These are phyloP conservation scores for Metarhizium brunneum DNA, from an alignment of 2,329 filamentous ascomycete species.

Conservation along the genomic window DNA sequence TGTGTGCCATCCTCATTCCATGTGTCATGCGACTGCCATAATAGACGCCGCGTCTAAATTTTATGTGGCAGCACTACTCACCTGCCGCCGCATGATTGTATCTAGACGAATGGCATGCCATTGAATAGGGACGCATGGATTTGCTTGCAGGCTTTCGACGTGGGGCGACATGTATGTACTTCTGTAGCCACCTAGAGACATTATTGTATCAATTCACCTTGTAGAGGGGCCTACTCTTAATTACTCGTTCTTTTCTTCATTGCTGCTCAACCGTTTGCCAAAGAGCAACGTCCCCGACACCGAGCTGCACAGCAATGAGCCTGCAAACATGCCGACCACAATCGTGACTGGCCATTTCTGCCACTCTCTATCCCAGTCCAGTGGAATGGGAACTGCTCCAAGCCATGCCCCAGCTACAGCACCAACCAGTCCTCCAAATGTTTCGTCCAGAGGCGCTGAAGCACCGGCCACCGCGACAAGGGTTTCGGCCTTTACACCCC, in stretches of 20 bases:
- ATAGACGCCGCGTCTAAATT: no score
- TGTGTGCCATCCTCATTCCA: no score
- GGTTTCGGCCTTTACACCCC: slow-evolving; percentile 62
- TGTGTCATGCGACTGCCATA: no score
- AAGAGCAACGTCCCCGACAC: slow-evolving; percentile 43
- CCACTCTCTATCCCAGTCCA: slow-evolving; percentile 99
- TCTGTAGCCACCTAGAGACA: background rate
- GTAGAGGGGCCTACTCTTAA: background rate
- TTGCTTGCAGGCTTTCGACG: background rate
- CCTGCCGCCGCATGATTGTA: no score
- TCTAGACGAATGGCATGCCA: no score
- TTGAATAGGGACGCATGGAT: no score
- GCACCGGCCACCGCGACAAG: slow-evolving; percentile 65
- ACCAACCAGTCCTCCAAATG: slow-evolving; percentile 75
- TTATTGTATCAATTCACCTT: background rate
- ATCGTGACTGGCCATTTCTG: slow-evolving; percentile 97
- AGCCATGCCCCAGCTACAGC: slow-evolving; percentile 78
- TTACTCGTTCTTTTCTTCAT: slow-evolving; percentile 20
- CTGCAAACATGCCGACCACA: slow-evolving; percentile 70
- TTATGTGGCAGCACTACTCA: no score
- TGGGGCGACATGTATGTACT: background rate
- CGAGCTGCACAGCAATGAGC: slow-evolving; percentile 63
- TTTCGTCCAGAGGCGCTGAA: slow-evolving; percentile 67
- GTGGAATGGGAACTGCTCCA: slow-evolving; percentile 85
- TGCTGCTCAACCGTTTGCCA: slow-evolving; percentile 30